These are phyloP conservation scores for Sanghuangporus sanghuang DNA, from an alignment of 1,284 basidiomycete species.

Conservation along the genomic window DNA sequence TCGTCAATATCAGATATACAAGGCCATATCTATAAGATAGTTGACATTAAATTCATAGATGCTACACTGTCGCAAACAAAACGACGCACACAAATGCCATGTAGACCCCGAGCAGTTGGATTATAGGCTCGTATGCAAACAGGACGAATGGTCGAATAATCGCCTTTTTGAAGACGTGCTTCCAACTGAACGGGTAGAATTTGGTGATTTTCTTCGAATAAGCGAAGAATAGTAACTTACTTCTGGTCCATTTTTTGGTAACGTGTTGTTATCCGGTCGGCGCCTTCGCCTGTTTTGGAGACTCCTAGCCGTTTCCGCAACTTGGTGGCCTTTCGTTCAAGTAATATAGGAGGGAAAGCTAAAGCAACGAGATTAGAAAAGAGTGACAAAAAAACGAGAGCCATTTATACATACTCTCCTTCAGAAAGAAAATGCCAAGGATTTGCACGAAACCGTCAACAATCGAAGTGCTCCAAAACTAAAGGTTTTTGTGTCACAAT, in stretches of 20 bases:
- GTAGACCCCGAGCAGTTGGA: slow-evolving; percentile 40
- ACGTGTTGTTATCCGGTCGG: slow-evolving; percentile 24
- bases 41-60: too few relatives aligned
- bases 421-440: slow-evolving; percentile 39
- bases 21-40: slow-evolving; percentile 20
- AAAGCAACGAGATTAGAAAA: not conserved
- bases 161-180: slow-evolving; percentile 30
- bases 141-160: slow-evolving; percentile 43
- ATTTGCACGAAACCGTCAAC: slow-evolving; percentile 32
- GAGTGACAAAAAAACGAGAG: not conserved
- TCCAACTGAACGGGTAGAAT: slow-evolving; percentile 26
- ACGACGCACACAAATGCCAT: slow-evolving; percentile 43
- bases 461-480: slow-evolving; percentile 39
- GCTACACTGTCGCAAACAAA: too few relatives aligned
- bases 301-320: slow-evolving; percentile 34
- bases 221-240: not conserved
- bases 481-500: slow-evolving; percentile 38
- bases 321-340: slow-evolving; percentile 37
- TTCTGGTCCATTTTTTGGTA: slow-evolving; percentile 25
- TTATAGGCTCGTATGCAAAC: slow-evolving; percentile 40
- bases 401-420: slow-evolving; percentile 33
- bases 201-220: not conserved
- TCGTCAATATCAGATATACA: slow-evolving; percentile 48
- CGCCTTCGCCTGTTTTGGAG: not conserved
- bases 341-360: slow-evolving; percentile 43